Evolutionary conservation across 2,329 filamentous ascomycete species (phyloP), one percentile per base, ranked within the genome.

Genomic region (Drechslera avenae): DNA sequence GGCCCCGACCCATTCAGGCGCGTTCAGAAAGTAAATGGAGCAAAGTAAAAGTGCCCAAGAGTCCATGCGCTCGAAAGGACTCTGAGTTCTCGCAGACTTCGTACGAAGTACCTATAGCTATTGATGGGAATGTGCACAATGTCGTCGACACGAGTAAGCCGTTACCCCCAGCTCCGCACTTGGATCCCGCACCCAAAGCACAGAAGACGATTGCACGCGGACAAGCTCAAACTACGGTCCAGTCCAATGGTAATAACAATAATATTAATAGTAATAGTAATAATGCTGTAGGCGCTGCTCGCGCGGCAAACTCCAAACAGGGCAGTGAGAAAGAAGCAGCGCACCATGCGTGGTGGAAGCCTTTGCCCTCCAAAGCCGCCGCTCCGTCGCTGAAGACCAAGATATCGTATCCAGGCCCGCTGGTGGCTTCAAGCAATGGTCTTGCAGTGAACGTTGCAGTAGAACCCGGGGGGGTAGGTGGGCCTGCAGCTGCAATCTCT

Each of bases 341-440:
- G 10, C n/a, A 8, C 9, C 23, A 41, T 19, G 16, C 37, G 5
- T 42, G 48, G 49, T 56, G 48, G 52, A 55, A 43, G 34, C 17
- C 40, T 35, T 37, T 21, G 26, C 30, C 44, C 2, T 30, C 39
- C 41, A 51, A 51, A 36, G 33, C 42, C 5, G 47, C 47, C 16
- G 47, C 47, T n/a, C 21, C 21, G 21, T 26, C 39, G 1, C 39
- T 66, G 4, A 69, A 70, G 41, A 41, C 57, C 2, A 58, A 59
- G 10, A 69, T 71, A 13, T 68, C 65, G 5, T 40, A 37, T 4
- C 63, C 63, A 1, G 31, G 46, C 1, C 63, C 62, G 3, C 49
- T 65, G 12, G 41, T 57, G 18, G 46, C 44, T 4, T 35, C 46
- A 17, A 19, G 42, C 10, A 13, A 48, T 31, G 40, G 43, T 7